Evolutionary conservation across 306 rosid species (phyloP).

Genomic region (Cicer judaicum): DNA sequence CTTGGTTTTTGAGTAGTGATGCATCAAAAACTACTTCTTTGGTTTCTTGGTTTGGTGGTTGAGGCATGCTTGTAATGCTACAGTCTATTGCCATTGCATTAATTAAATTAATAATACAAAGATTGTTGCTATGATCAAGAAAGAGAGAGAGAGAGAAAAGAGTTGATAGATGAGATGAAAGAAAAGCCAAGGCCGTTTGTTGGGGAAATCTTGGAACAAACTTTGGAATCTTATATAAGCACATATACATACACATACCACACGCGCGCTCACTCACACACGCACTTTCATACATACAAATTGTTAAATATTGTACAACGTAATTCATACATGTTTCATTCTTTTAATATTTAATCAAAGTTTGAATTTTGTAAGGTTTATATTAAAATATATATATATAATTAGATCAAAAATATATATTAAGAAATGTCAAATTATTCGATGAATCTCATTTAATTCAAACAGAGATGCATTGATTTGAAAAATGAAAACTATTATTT

Average conservation of each 20-base stretch:
- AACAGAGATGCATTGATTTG: too few relatives aligned
- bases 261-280: conserved; percentile 17
- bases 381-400: too few relatives aligned
- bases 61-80: conserved; percentile 60
- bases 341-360: too few relatives aligned
- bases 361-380: too few relatives aligned
- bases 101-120: conserved; percentile 14
- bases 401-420: too few relatives aligned
- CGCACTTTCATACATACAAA: background rate
- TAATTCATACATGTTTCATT: too few relatives aligned
- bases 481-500: background rate
- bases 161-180: conserved; percentile 62
- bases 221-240: conserved; percentile 76
- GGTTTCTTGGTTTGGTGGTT: conserved; percentile 43
- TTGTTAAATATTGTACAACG: too few relatives aligned
- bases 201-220: conserved; percentile 61
- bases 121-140: background rate
- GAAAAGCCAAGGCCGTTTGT: conserved; percentile 87
- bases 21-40: conserved; percentile 74
- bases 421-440: too few relatives aligned
- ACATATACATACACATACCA: background rate
- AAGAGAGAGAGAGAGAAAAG: conserved; percentile 13
- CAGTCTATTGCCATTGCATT: conserved; percentile 75
- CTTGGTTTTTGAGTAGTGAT: conserved; percentile 57
- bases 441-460: too few relatives aligned